Percentiles rank a stretch among this genome's conserved stretches.
Conservation (phyloP, 2,329 filamentous ascomycete genomes). For the Xylaria sp. region DNA sequence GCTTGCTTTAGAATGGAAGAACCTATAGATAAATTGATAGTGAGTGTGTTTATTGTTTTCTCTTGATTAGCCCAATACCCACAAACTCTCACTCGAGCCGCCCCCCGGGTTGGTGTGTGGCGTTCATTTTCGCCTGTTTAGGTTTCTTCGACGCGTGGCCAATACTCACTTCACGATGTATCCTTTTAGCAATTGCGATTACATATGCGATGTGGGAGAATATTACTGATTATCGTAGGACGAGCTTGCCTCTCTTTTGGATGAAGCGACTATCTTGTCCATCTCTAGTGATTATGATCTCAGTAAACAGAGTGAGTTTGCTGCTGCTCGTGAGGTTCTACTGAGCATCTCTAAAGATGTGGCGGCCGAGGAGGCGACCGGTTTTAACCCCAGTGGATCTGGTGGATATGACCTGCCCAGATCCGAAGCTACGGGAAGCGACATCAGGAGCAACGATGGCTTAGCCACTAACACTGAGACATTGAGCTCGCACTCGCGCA, state of each 20-base stretch:
- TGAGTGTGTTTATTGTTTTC: conserved; percentile 16
- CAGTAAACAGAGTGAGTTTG: conserved; percentile 54
- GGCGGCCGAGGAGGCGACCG: conserved; percentile 69
- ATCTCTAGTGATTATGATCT: conserved; percentile 78
- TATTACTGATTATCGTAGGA: conserved; percentile 52
- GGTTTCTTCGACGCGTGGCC: not conserved
- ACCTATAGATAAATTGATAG: conserved; percentile 27
- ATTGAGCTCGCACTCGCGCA: conserved; percentile 31
- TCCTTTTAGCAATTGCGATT: not conserved
- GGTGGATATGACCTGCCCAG: conserved; percentile 48
- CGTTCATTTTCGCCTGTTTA: not conserved
- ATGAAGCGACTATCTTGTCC: conserved; percentile 77
- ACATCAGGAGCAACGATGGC: conserved; percentile 38
- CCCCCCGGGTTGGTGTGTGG: not conserved
- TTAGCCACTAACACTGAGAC: conserved; percentile 38
- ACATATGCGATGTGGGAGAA: not conserved
- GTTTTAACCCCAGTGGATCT: conserved; percentile 79
- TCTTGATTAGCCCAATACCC: not conserved
- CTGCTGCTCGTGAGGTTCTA: conserved; percentile 63
- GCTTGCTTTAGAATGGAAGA: conserved; percentile 28
- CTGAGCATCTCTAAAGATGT: conserved; percentile 70
- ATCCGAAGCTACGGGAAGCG: conserved; percentile 29
- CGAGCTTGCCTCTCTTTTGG: conserved; percentile 75
- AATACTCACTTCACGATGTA: not conserved
- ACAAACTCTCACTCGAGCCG: not conserved